Conservation (phyloP, 23 red algal species). For the Agarophyton chilense region DNA sequence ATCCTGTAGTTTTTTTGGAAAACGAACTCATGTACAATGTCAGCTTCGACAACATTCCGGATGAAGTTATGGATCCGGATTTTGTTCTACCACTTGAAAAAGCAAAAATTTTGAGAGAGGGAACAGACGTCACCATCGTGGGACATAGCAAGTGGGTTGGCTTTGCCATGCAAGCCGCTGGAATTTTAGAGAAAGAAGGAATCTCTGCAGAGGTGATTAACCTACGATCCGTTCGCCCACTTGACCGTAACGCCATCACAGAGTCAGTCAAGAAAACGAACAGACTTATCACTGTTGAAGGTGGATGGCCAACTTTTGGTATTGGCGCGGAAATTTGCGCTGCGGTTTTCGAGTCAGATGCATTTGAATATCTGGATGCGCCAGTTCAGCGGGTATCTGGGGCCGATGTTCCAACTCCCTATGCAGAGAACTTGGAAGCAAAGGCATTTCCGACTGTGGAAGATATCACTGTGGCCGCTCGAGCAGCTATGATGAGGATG, state of each 20-base stretch:
- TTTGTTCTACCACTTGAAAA: constrained; percentile 93
- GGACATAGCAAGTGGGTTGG: constrained; percentile 75
- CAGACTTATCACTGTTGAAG: constrained; percentile 94
- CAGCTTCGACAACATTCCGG: constrained; percentile 76
- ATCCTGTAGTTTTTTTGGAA: constrained; percentile 93
- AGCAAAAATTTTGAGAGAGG: constrained; percentile 93
- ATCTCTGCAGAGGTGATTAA: constrained; percentile 96
- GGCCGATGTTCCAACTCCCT: constrained; percentile 94
- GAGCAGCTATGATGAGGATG: constrained; percentile 38
- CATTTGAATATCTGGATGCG: constrained; percentile 96
- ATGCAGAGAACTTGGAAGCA: constrained; percentile 94
- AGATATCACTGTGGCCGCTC: constrained; percentile 55
- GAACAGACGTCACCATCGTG: constrained; percentile 93
- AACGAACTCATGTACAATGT: constrained; percentile 98
- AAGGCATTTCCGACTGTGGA: constrained; percentile 47
- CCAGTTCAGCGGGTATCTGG: constrained; percentile 90
- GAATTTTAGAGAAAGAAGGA: constrained; percentile 77
- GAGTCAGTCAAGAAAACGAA: constrained; percentile 95
- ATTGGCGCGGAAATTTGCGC: constrained; percentile 96
- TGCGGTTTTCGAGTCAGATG: constrained; percentile 90
- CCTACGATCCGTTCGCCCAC: constrained; percentile 93
- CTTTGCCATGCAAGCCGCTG: constrained; percentile 79
- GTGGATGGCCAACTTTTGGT: constrained; percentile 91
- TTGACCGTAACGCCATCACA: constrained; percentile 86
- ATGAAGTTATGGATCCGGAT: constrained; percentile 80